A percentile compares a stretch with the other conserved stretches of the same genome.
Evolutionary conservation across 139 green algal genomes (phyloP).

Genomic region (Closterium sp.): DNA sequence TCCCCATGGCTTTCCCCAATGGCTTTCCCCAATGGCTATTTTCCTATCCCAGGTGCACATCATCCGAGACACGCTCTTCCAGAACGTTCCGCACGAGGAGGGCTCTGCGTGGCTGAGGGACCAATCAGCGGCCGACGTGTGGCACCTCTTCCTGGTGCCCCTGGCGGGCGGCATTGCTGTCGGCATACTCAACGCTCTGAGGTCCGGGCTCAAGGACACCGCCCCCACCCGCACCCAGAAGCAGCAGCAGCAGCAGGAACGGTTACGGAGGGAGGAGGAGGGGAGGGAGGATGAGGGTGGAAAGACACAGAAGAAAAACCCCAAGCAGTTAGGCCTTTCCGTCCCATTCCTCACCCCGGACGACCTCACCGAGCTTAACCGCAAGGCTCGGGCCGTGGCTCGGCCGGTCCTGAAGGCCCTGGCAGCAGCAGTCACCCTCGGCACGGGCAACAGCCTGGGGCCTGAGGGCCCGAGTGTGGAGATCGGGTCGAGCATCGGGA

Average conservation of each 20-base stretch:
- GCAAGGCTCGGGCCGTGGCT: not conserved
- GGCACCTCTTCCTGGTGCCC: constrained; percentile 41
- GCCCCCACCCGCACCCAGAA: not conserved
- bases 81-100: constrained; percentile 13
- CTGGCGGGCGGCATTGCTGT: constrained; percentile 32
- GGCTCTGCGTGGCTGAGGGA: constrained; percentile 32
- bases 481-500: constrained; percentile 77
- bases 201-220: constrained; percentile 3
- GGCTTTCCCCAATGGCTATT: not conserved
- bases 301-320: not conserved
- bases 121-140: constrained; percentile 28
- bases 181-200: constrained; percentile 22
- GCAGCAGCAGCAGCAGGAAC: not conserved
- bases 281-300: not conserved
- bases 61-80: constrained; percentile 20
- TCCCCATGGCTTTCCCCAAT: no score
- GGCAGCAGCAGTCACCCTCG: constrained; percentile 75
- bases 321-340: not conserved
- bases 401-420: constrained; percentile 49
- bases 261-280: not conserved
- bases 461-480: constrained; percentile 93
- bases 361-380: not conserved
- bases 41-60: constrained; percentile 28
- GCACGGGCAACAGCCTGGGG: constrained; percentile 79
- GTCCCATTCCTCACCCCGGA: not conserved